A percentile compares a stretch with the other conserved stretches of the same genome.
These are phyloP conservation scores for Eucalyptus curtisii DNA, from an alignment of 345 rosid genomes.

Conservation along the genomic window DNA sequence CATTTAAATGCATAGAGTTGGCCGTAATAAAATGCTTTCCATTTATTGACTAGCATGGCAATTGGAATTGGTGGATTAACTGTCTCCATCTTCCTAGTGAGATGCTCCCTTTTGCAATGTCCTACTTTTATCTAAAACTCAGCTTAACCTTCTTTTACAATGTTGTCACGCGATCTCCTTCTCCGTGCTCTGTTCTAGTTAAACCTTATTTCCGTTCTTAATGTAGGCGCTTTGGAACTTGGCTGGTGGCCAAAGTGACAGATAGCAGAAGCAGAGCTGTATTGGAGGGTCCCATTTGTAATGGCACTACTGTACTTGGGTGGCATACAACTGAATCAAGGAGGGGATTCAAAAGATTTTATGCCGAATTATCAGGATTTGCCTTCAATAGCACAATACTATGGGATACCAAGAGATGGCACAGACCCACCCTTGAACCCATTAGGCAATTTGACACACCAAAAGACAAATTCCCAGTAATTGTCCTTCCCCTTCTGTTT, in stretches of 20 bases:
- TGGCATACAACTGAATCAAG: conserved; percentile 32
- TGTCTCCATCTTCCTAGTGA: neutral
- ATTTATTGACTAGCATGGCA: neutral
- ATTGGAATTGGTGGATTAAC: neutral
- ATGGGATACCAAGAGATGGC: conserved; percentile 63
- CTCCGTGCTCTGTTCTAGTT: neutral
- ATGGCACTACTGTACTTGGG: conserved; percentile 43
- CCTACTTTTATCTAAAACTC: neutral
- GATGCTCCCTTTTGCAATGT: neutral
- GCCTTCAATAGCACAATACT: conserved; percentile 61
- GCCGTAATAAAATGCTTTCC: neutral
- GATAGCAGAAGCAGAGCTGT: conserved; percentile 6
- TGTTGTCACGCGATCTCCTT: neutral
- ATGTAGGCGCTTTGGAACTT: conserved; percentile 44
- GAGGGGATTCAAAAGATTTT: conserved; percentile 35
- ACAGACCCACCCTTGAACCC: conserved; percentile 34
- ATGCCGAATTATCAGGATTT: conserved; percentile 43
- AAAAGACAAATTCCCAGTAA: conserved; percentile 35
- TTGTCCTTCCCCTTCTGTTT: neutral
- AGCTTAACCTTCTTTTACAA: neutral
- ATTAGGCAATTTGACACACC: conserved; percentile 37
- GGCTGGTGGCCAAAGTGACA: conserved; percentile 42
- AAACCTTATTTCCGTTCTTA: neutral
- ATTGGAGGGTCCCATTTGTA: conserved; percentile 49
- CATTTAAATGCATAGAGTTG: neutral